Evolutionary conservation across 495 filamentous ascomycete genomes (phyloP).

Genomic region (Beverwykella pulmonaria): DNA sequence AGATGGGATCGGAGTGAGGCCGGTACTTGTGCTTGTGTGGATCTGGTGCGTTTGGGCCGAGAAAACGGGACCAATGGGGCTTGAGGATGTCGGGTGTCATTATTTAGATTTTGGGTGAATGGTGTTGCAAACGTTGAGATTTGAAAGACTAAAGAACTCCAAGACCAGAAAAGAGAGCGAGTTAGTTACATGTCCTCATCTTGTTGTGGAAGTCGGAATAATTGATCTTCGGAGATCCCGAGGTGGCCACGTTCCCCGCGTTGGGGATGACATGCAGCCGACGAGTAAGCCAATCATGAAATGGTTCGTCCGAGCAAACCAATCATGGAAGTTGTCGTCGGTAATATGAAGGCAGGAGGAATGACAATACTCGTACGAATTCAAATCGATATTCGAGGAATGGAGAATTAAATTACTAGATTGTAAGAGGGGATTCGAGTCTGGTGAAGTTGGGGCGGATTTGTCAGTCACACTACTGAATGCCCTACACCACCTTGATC

Average conservation of each 20-base stretch:
- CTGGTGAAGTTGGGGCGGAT: too few relatives aligned
- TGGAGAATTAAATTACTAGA: too few relatives aligned
- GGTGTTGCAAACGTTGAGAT: not conserved
- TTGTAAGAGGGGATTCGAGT: too few relatives aligned
- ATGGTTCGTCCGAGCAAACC: not conserved
- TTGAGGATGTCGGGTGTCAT: slow-evolving; percentile 10
- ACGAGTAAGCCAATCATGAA: not conserved
- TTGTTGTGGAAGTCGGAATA: not conserved
- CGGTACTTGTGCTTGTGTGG: slow-evolving; percentile 10
- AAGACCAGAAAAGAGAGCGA: not conserved
- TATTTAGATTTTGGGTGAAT: not conserved
- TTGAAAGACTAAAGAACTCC: not conserved
- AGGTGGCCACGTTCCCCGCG: not conserved
- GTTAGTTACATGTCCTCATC: not conserved
- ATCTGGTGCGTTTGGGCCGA: slow-evolving; percentile 19
- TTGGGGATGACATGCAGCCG: not conserved
- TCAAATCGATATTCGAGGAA: too few relatives aligned
- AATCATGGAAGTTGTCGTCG: not conserved
- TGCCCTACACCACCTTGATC: too few relatives aligned
- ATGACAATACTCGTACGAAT: too few relatives aligned
- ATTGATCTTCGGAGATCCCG: not conserved
- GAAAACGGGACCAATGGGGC: slow-evolving; percentile 19
- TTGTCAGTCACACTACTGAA: too few relatives aligned
- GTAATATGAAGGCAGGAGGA: too few relatives aligned
- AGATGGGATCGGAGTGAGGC: slow-evolving; percentile 13